These are phyloP conservation scores for Chionographis japonica DNA, from an alignment of 106 monocot species.

Conservation along the genomic window DNA sequence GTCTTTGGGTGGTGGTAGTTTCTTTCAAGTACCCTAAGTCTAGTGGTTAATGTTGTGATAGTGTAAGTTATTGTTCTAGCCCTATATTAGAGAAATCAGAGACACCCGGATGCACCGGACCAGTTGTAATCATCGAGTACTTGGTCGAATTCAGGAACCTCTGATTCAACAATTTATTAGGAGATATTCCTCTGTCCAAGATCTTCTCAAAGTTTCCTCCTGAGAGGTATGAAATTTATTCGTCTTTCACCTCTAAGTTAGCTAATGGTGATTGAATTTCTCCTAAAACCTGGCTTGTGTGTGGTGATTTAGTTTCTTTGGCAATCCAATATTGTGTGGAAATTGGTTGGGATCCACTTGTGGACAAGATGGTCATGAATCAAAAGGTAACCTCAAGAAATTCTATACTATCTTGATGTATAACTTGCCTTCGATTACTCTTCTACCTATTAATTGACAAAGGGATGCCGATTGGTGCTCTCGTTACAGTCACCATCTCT, in stretches of 20 bases:
- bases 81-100: too few relatives aligned
- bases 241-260: neutral
- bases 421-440: neutral
- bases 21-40: too few relatives aligned
- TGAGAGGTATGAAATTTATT: slow-evolving; percentile 48
- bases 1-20: too few relatives aligned
- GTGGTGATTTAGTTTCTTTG: slow-evolving; percentile 54
- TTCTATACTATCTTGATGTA: neutral
- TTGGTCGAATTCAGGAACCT: slow-evolving; percentile 58
- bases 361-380: slow-evolving; percentile 18
- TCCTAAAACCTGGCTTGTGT: neutral
- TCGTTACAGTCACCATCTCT: slow-evolving; percentile 45
- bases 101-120: too few relatives aligned
- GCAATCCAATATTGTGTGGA: slow-evolving; percentile 69
- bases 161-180: slow-evolving; percentile 92
- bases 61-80: slow-evolving; percentile 97
- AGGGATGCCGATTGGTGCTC: too few relatives aligned
- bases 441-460: neutral
- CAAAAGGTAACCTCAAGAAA: slow-evolving; percentile 40
- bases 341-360: slow-evolving; percentile 43
- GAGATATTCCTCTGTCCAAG: slow-evolving; percentile 57
- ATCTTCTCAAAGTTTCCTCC: slow-evolving; percentile 73
- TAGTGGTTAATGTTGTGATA: too few relatives aligned
- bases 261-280: neutral
- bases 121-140: neutral